Evolutionary conservation across 2,329 filamentous ascomycete genomes (phyloP), one percentile per base, ranked within the genome.

Genomic region (Tothia fuscella): DNA sequence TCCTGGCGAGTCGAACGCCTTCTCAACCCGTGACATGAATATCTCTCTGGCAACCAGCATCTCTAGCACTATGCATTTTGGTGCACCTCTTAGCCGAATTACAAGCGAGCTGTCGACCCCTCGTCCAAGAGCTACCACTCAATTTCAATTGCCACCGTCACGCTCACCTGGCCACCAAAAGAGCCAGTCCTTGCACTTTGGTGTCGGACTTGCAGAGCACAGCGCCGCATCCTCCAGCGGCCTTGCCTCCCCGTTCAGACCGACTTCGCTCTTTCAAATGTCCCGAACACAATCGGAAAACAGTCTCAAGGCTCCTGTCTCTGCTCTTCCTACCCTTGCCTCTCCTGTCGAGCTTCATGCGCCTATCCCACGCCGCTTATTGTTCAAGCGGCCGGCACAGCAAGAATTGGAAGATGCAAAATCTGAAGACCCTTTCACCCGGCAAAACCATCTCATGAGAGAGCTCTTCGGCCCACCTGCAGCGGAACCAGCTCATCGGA

Each of bases 381-480:
- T 67, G 2, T 66, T 73, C 50, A 76, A 78, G 54, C 70, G 75
- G 44, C 71, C 75, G 42, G 74, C 74, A 46, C 64, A 70, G 30
- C 65, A 69, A 44, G 68, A 68, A 45, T 56, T 74, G 33, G 69
- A 74, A 44, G 68, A 75, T 20, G 62, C 69, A 41, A 53, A 64
- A 26, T 62, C 65, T 16, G 63, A 63, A 28, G 64, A 61, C 46
- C 60, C 65, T 5, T 58, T 61, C 29, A 59, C 51, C 32, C 48
- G 57, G 24, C 51, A 52, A 17, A 52, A 53, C 5, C 50, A 56
- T 31, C 45, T 57, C 24, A 51, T 67, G 6, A 58, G 65, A 38
- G 60, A 68, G 43, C 53, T 71, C 6, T 42, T 59, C 60, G 25
- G 59, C 63, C 29, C 59, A 62, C n/a, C n/a, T n/a, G 21, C 22